Evolutionary conservation across 495 filamentous ascomycete genomes (phyloP), one percentile per base, ranked within the genome.

Genomic region (Xylaria palmicola): DNA sequence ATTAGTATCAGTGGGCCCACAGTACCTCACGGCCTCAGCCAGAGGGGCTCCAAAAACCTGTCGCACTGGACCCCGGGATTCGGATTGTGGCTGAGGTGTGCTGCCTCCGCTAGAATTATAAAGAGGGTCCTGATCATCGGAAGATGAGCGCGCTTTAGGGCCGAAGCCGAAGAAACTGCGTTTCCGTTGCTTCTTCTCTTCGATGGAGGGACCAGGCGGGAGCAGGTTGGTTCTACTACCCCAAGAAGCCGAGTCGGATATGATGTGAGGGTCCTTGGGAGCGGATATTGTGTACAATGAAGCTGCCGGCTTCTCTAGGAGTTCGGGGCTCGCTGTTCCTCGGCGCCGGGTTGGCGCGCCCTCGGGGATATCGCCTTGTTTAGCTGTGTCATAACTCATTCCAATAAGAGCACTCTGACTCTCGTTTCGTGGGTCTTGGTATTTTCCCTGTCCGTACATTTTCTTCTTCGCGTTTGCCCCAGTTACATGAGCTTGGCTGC

Each of bases 151-250:
- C 36, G 78, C 73, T 72, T 81, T 84, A 22, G 81, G 75, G 1
- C 91, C 86, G 70, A 97, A 97, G 0, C 90, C 92, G 79, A 91
- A 98, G 70, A 98, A 96, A 74, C 93, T 93, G 40, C 94, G 87
- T 73, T 97, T 97, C 71, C 91, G 89, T 40, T 81, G 79, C 66
- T 88, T 88, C 70, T 89, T 91, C 68, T 93, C 90, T 59, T 90
- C 91, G 26, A 79, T 79, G 7, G 79, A 77, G 29, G 82, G 81
- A 56, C 72, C 62, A 37, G 77, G 80, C 26, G 78, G 75, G 43
- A 82, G 71, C 30, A 79, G 63, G 44, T 74, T 65, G 41, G 74
- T 68, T 73, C 88, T 94, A 68, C 87, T 91, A 29, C 93, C 94
- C 93, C 93, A 97, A 2, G 85, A 82, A 41, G 86, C 86, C n/a